Percentiles rank a stretch among this genome's conserved stretches.
Conservation (phyloP, 352 stramenopile genomes). For the Elongisporangium prolatum region DNA sequence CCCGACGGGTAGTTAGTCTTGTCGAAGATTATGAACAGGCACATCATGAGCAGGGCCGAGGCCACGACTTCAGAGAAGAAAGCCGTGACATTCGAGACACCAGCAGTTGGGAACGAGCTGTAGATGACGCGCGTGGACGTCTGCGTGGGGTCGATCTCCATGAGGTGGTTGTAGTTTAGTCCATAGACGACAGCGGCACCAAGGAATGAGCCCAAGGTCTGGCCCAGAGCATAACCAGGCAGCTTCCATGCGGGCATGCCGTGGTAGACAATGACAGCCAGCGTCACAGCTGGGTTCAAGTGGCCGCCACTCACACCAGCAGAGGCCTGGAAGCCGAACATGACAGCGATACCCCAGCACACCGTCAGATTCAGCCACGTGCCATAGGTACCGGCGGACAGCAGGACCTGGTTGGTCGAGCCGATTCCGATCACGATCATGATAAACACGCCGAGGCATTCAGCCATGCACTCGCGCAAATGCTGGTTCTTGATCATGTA, state of each 20-base stretch:
- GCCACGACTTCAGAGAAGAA: slow-evolving; percentile 31
- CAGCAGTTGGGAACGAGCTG: slow-evolving; percentile 23
- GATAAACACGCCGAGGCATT: slow-evolving; percentile 36
- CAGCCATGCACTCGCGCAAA: slow-evolving; percentile 26
- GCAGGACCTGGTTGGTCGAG: slow-evolving; percentile 26
- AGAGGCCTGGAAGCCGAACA: slow-evolving; percentile 26
- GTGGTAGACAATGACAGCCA: slow-evolving; percentile 19
- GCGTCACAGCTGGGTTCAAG: slow-evolving; percentile 22
- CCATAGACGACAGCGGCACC: slow-evolving; percentile 25
- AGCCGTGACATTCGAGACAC: slow-evolving; percentile 24
- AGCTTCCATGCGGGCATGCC: slow-evolving; percentile 28
- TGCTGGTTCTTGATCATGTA: slow-evolving; percentile 31
- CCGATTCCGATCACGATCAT: slow-evolving; percentile 34
- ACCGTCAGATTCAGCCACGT: slow-evolving; percentile 34
- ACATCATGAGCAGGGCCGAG: slow-evolving; percentile 20
- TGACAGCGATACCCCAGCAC: slow-evolving; percentile 35
- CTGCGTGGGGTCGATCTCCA: slow-evolving; percentile 26
- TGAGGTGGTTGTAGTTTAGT: slow-evolving; percentile 31
- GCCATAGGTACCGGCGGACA: slow-evolving; percentile 20
- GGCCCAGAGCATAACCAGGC: slow-evolving; percentile 23
- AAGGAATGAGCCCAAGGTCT: slow-evolving; percentile 23
- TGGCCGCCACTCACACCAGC: slow-evolving; percentile 27
- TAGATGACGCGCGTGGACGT: slow-evolving; percentile 25
- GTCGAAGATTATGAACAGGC: slow-evolving; percentile 23
- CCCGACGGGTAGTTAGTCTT: slow-evolving; percentile 23